Conservation (phyloP, 2,329 filamentous ascomycete genomes). For the Microsporum audouinii region DNA sequence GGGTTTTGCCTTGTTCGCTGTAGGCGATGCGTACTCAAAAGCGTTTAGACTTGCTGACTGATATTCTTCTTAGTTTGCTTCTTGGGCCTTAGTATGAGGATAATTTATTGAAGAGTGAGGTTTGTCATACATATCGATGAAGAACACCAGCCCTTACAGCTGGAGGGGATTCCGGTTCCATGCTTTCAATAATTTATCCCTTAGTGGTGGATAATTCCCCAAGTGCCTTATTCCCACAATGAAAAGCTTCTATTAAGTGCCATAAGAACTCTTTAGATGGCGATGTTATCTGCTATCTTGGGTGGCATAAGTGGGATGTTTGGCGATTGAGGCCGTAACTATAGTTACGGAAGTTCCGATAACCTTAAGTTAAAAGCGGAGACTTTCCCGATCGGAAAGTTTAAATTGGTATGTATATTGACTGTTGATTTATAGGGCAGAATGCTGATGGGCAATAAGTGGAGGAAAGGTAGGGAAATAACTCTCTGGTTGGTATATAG, state of each 20-base stretch:
- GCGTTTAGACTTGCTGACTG: constrained; percentile 31
- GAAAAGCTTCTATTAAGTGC: not conserved
- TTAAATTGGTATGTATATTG: not conserved
- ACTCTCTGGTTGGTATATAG: too few relatives aligned
- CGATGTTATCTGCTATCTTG: not conserved
- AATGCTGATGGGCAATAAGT: too few relatives aligned
- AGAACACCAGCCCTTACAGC: constrained; percentile 12
- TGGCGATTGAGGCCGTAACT: not conserved
- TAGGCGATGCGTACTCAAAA: constrained; percentile 29
- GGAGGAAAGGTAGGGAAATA: too few relatives aligned
- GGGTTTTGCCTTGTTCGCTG: constrained; percentile 20
- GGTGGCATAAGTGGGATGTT: not conserved
- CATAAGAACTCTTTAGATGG: not conserved
- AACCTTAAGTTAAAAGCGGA: not conserved
- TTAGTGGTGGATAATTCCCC: not conserved
- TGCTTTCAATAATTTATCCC: not conserved
- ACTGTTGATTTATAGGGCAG: not conserved
- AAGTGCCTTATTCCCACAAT: not conserved
- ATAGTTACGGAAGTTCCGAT: not conserved
- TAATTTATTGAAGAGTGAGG: not conserved
- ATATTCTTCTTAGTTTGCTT: not conserved
- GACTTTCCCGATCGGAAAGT: not conserved
- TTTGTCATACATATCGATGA: constrained; percentile 14
- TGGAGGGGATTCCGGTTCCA: not conserved
- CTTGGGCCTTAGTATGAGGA: not conserved